A percentile compares a stretch with the other conserved stretches of the same genome.
Conservation (phyloP, 495 filamentous ascomycete genomes). For the Platismatia glauca region DNA sequence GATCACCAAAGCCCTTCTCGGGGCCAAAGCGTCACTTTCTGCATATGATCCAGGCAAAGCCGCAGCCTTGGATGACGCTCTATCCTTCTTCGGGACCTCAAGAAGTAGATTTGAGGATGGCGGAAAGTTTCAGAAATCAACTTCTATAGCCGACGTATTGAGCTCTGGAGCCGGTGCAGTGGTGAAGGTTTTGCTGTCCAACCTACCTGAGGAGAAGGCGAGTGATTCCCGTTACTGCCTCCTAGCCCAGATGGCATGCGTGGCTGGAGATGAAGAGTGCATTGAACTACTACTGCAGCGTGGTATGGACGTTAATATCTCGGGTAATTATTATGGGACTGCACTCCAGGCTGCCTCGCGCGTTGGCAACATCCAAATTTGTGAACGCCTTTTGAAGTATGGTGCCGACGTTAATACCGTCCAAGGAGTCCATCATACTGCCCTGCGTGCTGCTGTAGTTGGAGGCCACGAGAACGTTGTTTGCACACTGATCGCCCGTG, state of each 20-base stretch:
- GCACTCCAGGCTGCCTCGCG: slow-evolving; percentile 5
- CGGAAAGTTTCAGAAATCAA: background rate
- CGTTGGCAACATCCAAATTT: background rate
- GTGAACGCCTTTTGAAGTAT: background rate
- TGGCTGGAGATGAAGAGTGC: background rate
- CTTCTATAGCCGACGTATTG: background rate
- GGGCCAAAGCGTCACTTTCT: background rate
- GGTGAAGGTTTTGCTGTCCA: slow-evolving; percentile 1
- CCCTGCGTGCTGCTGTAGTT: slow-evolving; percentile 3
- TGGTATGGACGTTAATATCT: slow-evolving; percentile 1
- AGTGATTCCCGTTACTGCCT: slow-evolving; percentile 6
- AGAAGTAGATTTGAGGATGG: background rate
- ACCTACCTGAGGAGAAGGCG: background rate
- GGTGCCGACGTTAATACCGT: background rate
- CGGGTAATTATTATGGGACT: background rate
- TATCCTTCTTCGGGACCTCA: background rate
- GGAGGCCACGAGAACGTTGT: slow-evolving; percentile 1
- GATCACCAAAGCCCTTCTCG: background rate
- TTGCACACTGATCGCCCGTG: background rate
- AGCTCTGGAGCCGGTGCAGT: slow-evolving; percentile 11
- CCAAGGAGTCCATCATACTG: background rate
- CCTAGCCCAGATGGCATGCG: slow-evolving; percentile 10
- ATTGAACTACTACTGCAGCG: background rate
- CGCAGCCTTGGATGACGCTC: background rate
- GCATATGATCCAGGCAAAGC: background rate